Evolutionary conservation across 1,139 yeast species (phyloP).

Genomic region (Saccharomyces pastorianus): DNA sequence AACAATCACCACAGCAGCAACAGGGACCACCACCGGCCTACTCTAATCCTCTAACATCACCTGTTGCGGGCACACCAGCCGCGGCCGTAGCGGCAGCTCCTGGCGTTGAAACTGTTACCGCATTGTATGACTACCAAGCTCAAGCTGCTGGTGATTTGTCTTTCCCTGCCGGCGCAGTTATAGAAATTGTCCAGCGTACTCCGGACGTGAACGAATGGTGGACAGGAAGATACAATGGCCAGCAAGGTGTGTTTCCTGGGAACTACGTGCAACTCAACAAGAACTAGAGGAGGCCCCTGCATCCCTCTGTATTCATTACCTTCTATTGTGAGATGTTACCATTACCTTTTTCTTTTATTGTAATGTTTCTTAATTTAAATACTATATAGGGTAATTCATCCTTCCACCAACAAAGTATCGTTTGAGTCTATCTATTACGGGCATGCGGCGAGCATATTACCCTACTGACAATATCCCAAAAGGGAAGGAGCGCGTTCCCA

Average conservation of each 20-base stretch:
- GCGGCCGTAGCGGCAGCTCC: constrained; percentile 37
- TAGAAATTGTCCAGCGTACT: constrained; percentile 74
- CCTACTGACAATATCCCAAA: background rate
- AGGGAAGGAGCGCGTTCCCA: background rate
- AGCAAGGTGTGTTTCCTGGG: constrained; percentile 89
- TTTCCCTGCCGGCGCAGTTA: constrained; percentile 80
- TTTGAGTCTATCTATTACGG: background rate
- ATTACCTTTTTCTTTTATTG: background rate
- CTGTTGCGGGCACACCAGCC: constrained; percentile 23
- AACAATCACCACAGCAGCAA: constrained; percentile 12
- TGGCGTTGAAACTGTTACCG: constrained; percentile 55
- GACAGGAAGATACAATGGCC: constrained; percentile 88
- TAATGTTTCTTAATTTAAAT: background rate
- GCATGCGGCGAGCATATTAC: background rate
- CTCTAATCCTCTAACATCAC: constrained; percentile 13
- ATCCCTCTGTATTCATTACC: background rate
- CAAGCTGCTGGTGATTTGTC: constrained; percentile 86
- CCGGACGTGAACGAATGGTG: constrained; percentile 93
- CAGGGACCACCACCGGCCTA: constrained; percentile 10
- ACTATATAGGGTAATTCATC: background rate
- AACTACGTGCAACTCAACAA: constrained; percentile 73
- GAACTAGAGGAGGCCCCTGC: background rate
- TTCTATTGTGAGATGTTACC: constrained; percentile 7
- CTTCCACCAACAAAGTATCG: background rate
- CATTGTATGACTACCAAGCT: constrained; percentile 68